Base-by-base conservation (phyloP, 495 filamentous ascomycete species). In the Penicillium arizonense region DNA sequence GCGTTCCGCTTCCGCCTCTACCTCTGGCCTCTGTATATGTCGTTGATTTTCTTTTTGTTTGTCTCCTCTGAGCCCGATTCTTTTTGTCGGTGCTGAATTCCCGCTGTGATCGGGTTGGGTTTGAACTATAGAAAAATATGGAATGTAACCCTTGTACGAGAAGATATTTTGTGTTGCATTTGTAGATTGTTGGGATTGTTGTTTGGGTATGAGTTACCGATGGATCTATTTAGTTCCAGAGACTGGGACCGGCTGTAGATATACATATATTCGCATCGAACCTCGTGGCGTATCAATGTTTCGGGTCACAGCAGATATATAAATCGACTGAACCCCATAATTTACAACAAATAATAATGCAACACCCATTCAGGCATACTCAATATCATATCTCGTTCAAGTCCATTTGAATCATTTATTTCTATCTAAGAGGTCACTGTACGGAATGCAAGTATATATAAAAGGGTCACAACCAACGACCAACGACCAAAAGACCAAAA, bases 21-120 rank as follows among this genome's bases (percentile, higher is more conserved):
- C 28, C 28, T 6, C 5, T 30, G 28, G 55, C 68, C 69, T 68
- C 43, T 72, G 71, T 72, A 71, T 64, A 72, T 71, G 67, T 62
- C 64, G 56, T 61, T 50, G 52, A 63, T 55, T 53, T 18, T 52
- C 62, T 54, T 58, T 50, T 56, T 45, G 56, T 57, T 64, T 58
- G 51, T 64, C 52, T 58, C 40, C 50, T 58, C 40, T 43, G 30
- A 43, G 61, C 53, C 67, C 60, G 60, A 58, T 53, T 41, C 12
- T 21, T 34, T 52, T 51, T 46, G 35, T 61, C 53, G 38, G 59
- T 59, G 58, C 50, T 57, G 30, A 55, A 64, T 61, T 41, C 43
- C 59, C 47, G 41, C 33, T 60, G 48, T 56, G 34, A 21, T 45
- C 36, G 33, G 23, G 32, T 39, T 47, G 32, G 44, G 43, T 44